Evolutionary conservation across 225 moss, liverwort and hornwort genomes (phyloP).

Genomic region (Asterella californica): DNA sequence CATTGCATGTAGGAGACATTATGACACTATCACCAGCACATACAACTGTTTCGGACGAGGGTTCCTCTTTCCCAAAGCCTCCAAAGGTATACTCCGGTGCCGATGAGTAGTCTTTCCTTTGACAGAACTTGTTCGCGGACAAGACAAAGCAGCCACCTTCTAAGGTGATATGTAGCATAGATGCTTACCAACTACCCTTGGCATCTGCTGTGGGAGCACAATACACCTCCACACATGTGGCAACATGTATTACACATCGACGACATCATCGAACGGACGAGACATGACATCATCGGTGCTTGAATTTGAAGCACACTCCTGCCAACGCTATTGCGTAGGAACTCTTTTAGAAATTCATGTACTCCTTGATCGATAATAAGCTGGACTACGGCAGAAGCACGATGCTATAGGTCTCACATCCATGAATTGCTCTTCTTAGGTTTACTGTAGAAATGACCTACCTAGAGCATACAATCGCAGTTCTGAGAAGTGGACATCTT

Average conservation of each 20-base stretch:
- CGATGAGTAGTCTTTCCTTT: slow-evolving; percentile 62
- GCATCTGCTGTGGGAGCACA: slow-evolving; percentile 72
- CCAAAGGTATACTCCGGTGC: slow-evolving; percentile 52
- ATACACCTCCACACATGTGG: slow-evolving; percentile 55
- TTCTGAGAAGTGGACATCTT: slow-evolving; percentile 78
- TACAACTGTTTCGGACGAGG: slow-evolving; percentile 48
- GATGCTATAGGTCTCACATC: neutral
- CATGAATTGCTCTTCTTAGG: neutral
- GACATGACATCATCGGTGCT: neutral
- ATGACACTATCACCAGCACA: slow-evolving; percentile 65
- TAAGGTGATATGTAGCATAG: slow-evolving; percentile 69
- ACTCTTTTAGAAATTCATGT: neutral
- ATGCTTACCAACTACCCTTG: slow-evolving; percentile 62
- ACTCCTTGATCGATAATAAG: neutral
- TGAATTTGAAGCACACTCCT: neutral
- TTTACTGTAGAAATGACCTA: slow-evolving; percentile 5
- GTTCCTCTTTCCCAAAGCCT: slow-evolving; percentile 45
- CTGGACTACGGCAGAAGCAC: neutral
- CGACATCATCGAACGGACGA: too few relatives aligned
- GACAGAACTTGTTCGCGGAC: slow-evolving; percentile 74
- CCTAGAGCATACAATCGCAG: slow-evolving; percentile 83
- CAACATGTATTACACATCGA: neutral
- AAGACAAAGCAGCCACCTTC: slow-evolving; percentile 83
- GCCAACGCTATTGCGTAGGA: neutral
- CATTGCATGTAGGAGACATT: slow-evolving; percentile 52